Evolutionary conservation across 306 rosid genomes (phyloP).

Genomic region (Prunus persica): Prunus_persica_NCBIv2 NC_034015.1:15351001-15351500

Average conservation of each 20-base stretch:
- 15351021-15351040: background rate
- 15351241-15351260: conserved; percentile 26
- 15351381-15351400: no score
- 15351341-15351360: no score
- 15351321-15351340: no score
- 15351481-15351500: no score
- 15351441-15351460: no score
- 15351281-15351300: conserved; percentile 32
- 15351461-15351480: no score
- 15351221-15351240: background rate
- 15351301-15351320: no score
- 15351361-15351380: no score
- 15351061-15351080: conserved; percentile 6
- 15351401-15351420: no score
- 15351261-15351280: background rate
- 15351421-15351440: no score
- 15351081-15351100: background rate
- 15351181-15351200: background rate
- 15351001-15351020: conserved; percentile 5
- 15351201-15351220: background rate
- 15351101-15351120: conserved; percentile 11
- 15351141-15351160: background rate
- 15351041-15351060: conserved; percentile 4
- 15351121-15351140: conserved; percentile 22
- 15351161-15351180: background rate